A percentile compares a stretch with the other conserved stretches of the same genome.
phyloP scores from a whole-genome alignment of 1,284 basidiomycete genomes.

The Apiotrichum montevideense region DNA sequence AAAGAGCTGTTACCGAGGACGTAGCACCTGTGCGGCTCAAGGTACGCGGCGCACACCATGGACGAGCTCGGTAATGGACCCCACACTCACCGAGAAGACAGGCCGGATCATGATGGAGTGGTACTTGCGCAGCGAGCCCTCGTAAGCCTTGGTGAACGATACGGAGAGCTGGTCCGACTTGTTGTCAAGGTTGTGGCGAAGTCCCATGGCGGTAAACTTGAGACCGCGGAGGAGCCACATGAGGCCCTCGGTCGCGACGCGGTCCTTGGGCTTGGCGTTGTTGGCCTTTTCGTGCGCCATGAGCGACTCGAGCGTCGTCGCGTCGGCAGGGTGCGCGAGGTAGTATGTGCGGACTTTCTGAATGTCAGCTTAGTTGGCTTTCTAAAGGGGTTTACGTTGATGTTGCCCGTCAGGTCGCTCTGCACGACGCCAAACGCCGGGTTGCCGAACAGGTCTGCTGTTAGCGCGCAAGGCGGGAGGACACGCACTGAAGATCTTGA shows the following conservation, averaged over 20 bases:
- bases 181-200: conserved; percentile 67
- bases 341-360: conserved; percentile 87
- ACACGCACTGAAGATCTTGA: conserved; percentile 78
- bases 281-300: conserved; percentile 71
- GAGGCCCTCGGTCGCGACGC: conserved; percentile 74
- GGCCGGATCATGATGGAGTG: conserved; percentile 85
- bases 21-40: too few relatives aligned
- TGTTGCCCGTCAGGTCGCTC: conserved; percentile 86
- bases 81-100: conserved; percentile 72
- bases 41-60: too few relatives aligned
- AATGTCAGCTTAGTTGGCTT: too few relatives aligned
- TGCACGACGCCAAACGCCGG: conserved; percentile 80
- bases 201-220: conserved; percentile 81
- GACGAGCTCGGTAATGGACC: too few relatives aligned
- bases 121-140: conserved; percentile 70
- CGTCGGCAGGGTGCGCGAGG: conserved; percentile 59
- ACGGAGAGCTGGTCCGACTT: conserved; percentile 62
- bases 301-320: conserved; percentile 75
- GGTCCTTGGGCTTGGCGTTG: conserved; percentile 62
- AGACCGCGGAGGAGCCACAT: conserved; percentile 89
- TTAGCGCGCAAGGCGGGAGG: background rate
- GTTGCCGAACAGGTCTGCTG: conserved; percentile 78
- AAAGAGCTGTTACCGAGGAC: too few relatives aligned
- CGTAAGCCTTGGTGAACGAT: conserved; percentile 81
- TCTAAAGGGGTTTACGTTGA: conserved; percentile 54